Evolutionary conservation across 768 basidiomycete species (phyloP), one percentile per base, ranked within the genome.

Genomic region (Filobasidium wieringae): DNA sequence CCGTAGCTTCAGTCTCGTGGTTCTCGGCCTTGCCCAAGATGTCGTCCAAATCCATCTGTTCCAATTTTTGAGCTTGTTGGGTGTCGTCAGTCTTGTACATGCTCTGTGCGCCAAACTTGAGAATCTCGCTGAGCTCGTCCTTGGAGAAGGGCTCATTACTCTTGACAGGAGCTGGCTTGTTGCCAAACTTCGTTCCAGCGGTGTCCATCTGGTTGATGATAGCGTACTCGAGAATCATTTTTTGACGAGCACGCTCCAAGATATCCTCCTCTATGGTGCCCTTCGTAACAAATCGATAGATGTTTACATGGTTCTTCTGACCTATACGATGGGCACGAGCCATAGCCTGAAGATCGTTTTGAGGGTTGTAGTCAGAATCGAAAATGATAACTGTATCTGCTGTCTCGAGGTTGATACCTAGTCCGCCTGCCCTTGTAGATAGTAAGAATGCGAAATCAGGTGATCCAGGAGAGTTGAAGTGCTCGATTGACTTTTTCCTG

Each of bases 141-240:
- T 92, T 95, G 75, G 75, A 76, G 60, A 75, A 72, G 22, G 63
- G 63, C 22, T 76, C 73, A 45, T 64, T 66, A 22, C 63, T 64
- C 59, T 72, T 66, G 30, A 67, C 66, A 30, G 79, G 74, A 30
- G 72, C 75, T 19, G 80, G 79, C 68, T 89, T 90, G 57, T 86
- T 85, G 70, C 88, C 85, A 53, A 99, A 82, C 75, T 96, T 88
- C 40, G 88, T 88, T 64, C 96, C 95, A 39, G 92, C 91, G 24
- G 95, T 99, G 76, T 99, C 95, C 87, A 97, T 95, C 76, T 97
- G 93, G 76, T 96, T 95, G 79, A 99, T 96, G 77, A 99, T 91
- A 40, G 95, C 95, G 78, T 97, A 95, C 74, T 99, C 95, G 62
- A 99, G 78, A 41, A 97, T 90, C 95, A 97, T 97, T 79, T 99